These are phyloP conservation scores for Ophiosphaerella herpotricha DNA, from an alignment of 2,329 filamentous ascomycete species.

Conservation along the genomic window DNA sequence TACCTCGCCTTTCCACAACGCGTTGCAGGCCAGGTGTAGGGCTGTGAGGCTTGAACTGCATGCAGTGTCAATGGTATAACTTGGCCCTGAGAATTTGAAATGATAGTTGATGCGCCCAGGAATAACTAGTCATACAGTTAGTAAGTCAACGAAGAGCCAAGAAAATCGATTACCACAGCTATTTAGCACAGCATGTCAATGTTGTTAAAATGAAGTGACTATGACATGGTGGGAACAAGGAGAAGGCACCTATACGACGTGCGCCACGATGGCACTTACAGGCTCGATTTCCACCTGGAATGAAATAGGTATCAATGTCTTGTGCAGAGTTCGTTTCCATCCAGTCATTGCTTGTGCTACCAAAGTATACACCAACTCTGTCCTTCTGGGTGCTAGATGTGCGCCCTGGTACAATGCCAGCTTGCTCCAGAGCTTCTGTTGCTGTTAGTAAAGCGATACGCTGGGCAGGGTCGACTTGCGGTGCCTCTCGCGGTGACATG, in stretches of 20 bases:
- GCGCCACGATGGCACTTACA: constrained; percentile 23
- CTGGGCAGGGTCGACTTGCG: constrained; percentile 26
- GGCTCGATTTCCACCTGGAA: constrained; percentile 57
- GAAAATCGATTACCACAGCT: too few species aligned
- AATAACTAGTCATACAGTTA: constrained; percentile 32
- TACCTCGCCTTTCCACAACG: constrained; percentile 16
- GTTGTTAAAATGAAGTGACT: too few species aligned
- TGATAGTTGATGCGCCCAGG: constrained; percentile 53
- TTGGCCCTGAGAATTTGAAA: constrained; percentile 29
- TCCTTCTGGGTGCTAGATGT: constrained; percentile 31
- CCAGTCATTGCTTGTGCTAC: constrained; percentile 39
- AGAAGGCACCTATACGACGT: background rate
- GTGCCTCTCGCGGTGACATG: constrained; percentile 28
- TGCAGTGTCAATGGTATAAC: constrained; percentile 9
- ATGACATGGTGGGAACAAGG: too few species aligned
- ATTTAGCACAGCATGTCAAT: too few species aligned
- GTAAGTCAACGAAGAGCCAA: background rate
- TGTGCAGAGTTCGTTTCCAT: constrained; percentile 22
- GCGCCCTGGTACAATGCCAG: constrained; percentile 26
- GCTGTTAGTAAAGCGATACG: constrained; percentile 19
- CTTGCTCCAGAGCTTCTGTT: constrained; percentile 29
- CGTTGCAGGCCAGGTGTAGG: constrained; percentile 30
- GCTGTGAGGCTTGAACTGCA: constrained; percentile 17
- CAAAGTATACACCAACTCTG: constrained; percentile 42
- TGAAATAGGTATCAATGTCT: constrained; percentile 58